Base-by-base conservation (phyloP, 192 early-diverging fungal species). In the Entomortierella chlamydospora region DNA sequence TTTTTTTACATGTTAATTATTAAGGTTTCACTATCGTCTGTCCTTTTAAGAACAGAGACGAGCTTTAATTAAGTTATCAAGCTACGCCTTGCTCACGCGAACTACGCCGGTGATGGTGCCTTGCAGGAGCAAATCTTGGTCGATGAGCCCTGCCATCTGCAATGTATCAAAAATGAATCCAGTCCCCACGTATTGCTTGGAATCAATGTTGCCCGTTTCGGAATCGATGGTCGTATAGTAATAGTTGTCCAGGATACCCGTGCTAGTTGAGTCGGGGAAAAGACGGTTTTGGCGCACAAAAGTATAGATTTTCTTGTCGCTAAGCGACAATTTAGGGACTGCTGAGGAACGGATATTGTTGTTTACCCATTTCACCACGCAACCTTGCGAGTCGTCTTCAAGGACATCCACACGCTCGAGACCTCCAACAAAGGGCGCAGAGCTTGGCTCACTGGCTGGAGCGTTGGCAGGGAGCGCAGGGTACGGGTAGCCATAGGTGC, bases 371-470 rank as follows among this genome's bases (percentile, higher is more conserved):
- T 57, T 68, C 54, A 68, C 65, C 13, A 68, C 28, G 37, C 65
- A 68, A 52, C 65, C 65, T 57, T 68, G 41, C 28, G 65, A 57
- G 20, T 68, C 65, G 22, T 68, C 65, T 41, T 68, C 65, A 42
- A 68, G 65, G 55, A 68, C 55, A 68, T 68, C 65, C 29, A 68
- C 65, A 57, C 65, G 65, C 55, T 68, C 65, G n/a, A 68, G 56
- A 37, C 65, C 65, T 57, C 65, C 65, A 56, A 68, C 65, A 68
- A 68, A 68, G 54, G 39, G 37, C 7, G 65, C 65, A 45, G 65
- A 57, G 42, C 65, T 57, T 22, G 65, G 65, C 55, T 68, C 54
- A n/a, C 65, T 68, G 65, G 65, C 22, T 49, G 54, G 54, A 29
- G 65, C 55, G 26, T 39, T 52, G 29, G 55, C 65, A 57, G 65